These are phyloP conservation scores for Grosmannia serpens DNA, from an alignment of 2,329 filamentous ascomycete species.

Conservation along the genomic window DNA sequence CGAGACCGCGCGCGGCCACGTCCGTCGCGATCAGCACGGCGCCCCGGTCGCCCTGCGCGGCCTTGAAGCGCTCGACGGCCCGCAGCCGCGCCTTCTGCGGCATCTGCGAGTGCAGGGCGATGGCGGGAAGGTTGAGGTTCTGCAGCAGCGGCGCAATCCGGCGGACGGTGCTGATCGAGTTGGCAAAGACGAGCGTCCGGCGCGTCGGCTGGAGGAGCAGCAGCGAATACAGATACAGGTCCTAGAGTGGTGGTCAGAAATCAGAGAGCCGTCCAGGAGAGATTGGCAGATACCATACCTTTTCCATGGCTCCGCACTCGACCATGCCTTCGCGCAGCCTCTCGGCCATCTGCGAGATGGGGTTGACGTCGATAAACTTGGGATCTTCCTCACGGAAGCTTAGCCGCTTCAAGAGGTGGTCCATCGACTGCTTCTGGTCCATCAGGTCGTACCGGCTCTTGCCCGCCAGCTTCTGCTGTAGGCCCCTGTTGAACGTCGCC, in stretches of 20 bases:
- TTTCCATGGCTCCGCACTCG: constrained; percentile 87
- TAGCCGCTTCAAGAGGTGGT: constrained; percentile 81
- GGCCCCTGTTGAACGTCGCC: constrained; percentile 81
- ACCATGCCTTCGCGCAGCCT: constrained; percentile 80
- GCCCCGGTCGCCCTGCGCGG: constrained; percentile 36
- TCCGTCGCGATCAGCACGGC: constrained; percentile 84
- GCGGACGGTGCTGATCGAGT: constrained; percentile 86
- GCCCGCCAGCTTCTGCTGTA: constrained; percentile 83
- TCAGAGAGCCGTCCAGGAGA: too few relatives aligned
- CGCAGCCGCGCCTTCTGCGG: constrained; percentile 89
- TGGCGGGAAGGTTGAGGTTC: constrained; percentile 64
- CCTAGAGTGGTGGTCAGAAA: constrained; percentile 40
- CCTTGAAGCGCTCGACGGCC: constrained; percentile 79
- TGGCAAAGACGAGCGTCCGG: constrained; percentile 84
- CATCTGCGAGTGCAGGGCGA: constrained; percentile 88
- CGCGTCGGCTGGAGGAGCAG: constrained; percentile 71
- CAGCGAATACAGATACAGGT: constrained; percentile 85
- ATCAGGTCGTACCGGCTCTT: constrained; percentile 59
- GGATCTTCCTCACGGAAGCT: constrained; percentile 77
- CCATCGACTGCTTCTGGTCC: constrained; percentile 71
- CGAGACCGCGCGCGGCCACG: constrained; percentile 84
- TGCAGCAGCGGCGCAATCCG: constrained; percentile 76
- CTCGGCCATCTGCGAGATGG: constrained; percentile 76
- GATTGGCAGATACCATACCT: constrained; percentile 33
- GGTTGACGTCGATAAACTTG: constrained; percentile 87